Evolutionary conservation across 352 stramenopile species (phyloP), one percentile per base, ranked within the genome.

Genomic region (Globisporangium nagaii): DNA sequence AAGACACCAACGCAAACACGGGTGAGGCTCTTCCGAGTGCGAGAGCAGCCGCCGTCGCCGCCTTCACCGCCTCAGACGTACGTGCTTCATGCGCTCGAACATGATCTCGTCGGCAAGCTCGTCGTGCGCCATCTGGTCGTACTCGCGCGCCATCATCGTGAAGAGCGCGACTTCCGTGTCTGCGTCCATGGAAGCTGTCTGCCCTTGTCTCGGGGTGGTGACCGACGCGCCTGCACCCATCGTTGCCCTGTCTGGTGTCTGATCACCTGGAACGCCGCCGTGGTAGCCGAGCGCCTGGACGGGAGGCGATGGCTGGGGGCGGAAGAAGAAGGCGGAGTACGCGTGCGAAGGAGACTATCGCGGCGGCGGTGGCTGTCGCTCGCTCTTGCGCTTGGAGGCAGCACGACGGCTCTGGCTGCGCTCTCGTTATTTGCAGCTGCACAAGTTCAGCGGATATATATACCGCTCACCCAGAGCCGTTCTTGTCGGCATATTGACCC

Each of bases 41-140:
- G n/a, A n/a, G n/a, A n/a, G n/a, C n/a, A n/a, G n/a, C n/a, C n/a
- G n/a, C n/a, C n/a, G n/a, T n/a, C n/a, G n/a, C n/a, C n/a, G n/a
- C n/a, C n/a, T n/a, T n/a, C n/a, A n/a, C n/a, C n/a, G n/a, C n/a
- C n/a, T n/a, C n/a, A n/a, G n/a, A 56, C 48, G 20, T 50, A 86
- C 73, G 53, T 86, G 71, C 60, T 88, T 90, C 70, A 90, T 84
- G 24, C 72, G 75, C 53, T 90, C 77, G 48, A 90, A 90, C 46
- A 90, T 70, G 37, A 87, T 62, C 60, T 90, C 77, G 39, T 88
- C 77, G 10, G 62, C 63, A 7, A 90, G 62, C 1, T 81, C 51
- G 13, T 83, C 71, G 0, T 56, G 46, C n/a, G 43, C 49, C 71
- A 90, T 86, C 47, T 84, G 73, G 27, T 80, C 58, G 58, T 88